Evolutionary conservation across 2,329 filamentous ascomycete species (phyloP), one percentile per base, ranked within the genome.

Genomic region (Albophoma yamanashiensis): DNA sequence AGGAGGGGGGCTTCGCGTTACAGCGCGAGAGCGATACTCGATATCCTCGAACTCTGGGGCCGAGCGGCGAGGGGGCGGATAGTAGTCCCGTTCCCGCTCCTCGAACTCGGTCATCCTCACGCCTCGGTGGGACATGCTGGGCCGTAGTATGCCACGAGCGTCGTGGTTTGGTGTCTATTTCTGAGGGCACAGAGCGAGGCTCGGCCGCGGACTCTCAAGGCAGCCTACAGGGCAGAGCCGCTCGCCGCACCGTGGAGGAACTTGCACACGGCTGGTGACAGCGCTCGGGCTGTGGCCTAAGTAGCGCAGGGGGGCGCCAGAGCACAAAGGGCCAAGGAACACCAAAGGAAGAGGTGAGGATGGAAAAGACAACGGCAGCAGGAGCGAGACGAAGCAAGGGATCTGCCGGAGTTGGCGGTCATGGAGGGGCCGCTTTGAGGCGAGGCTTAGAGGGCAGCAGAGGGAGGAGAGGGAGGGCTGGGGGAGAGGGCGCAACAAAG

Each of bases 1-100:
- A 50, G 70, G 71, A 27, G 73, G 68, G 34, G 70, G 69, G 42
- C 65, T 67, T 55, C 67, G 63, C 20, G 64, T 64, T 36, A 62
- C 57, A 56, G 62, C 62, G 50, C 67, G 64, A 59, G 65, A 63
- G 57, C 63, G 64, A 43, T 56, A 66, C 42, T 74, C 73, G 36
- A 60, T 57, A 38, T 65, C 64, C 12, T 66, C 62, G 38, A 64
- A 62, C 55, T 63, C 63, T 14, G 73, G 63, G 27, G 68, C 66
- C 38, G 70, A 72, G 56, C 71, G 71, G 61, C 72, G 71, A 69
- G 69, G 76, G 66, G 66, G 58, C 20, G 69, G 59, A 64, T 76
- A 77, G 61, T 72, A 74, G 60, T 81, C 78, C 63, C 75, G 74
- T 62, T 80, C 78, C 64, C 75, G 74, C 62, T 81, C 79, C 62